Evolutionary conservation across 2,329 filamentous ascomycete species (phyloP).

Genomic region (Penicillium expansum): DNA sequence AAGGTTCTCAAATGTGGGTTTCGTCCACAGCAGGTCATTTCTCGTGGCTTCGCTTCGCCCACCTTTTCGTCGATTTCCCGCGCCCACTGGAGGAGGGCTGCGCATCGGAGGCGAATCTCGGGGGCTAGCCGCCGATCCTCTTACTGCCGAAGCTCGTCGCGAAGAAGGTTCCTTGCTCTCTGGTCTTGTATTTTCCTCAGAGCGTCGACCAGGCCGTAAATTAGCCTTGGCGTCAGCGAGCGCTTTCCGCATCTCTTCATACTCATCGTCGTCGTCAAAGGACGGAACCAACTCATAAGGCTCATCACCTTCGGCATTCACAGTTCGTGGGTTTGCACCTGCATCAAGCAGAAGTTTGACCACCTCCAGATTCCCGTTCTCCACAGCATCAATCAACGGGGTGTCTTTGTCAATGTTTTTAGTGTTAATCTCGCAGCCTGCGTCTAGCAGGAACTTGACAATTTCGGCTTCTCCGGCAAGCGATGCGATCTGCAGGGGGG

Average conservation of each 20-base stretch:
- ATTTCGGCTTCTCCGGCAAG: conserved; percentile 83
- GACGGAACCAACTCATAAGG: conserved; percentile 79
- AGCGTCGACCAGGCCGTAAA: conserved; percentile 46
- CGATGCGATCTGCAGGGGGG: conserved; percentile 87
- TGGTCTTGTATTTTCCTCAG: conserved; percentile 41
- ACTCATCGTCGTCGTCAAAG: conserved; percentile 64
- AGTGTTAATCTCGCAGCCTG: conserved; percentile 79
- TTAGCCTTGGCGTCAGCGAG: conserved; percentile 64
- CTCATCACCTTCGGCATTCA: conserved; percentile 89
- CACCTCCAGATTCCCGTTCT: conserved; percentile 88
- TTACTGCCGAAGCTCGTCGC: conserved; percentile 45
- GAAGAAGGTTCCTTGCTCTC: conserved; percentile 40
- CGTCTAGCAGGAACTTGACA: conserved; percentile 79
- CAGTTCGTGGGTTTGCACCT: conserved; percentile 85
- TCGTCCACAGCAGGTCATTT: conserved; percentile 52
- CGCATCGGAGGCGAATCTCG: conserved; percentile 45
- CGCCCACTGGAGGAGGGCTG: conserved; percentile 40
- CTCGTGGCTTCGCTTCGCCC: conserved; percentile 50
- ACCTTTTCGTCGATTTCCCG: conserved; percentile 42
- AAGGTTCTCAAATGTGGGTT: conserved; percentile 50
- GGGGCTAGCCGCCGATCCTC: conserved; percentile 27
- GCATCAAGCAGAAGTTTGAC: conserved; percentile 79
- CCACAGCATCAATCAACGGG: conserved; percentile 90
- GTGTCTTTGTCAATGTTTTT: conserved; percentile 82
- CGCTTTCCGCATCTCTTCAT: conserved; percentile 71